Evolutionary conservation across 768 basidiomycete species (phyloP).

Genomic region (Paxillus involutus): DNA sequence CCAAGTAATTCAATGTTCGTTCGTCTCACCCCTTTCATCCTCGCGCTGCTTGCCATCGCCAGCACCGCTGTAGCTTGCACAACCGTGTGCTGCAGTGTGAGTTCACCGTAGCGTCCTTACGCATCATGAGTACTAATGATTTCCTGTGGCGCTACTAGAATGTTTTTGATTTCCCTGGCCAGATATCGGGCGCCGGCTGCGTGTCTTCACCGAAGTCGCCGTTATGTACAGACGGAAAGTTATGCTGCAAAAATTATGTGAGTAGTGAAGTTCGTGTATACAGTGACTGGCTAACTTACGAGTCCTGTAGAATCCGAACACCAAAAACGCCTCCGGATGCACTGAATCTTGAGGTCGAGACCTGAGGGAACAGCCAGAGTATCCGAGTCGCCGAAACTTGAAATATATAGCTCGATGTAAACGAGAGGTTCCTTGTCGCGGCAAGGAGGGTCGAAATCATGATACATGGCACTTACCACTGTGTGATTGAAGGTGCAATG

Average conservation of each 20-base stretch:
- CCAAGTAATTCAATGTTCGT: slow-evolving; percentile 1
- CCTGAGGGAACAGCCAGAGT: too few relatives aligned
- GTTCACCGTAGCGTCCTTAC: neutral
- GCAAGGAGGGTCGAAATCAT: too few relatives aligned
- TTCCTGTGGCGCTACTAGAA: neutral
- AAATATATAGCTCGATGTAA: too few relatives aligned
- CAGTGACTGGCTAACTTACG: neutral
- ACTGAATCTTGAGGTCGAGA: too few relatives aligned
- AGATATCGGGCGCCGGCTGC: too few relatives aligned
- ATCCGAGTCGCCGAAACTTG: too few relatives aligned
- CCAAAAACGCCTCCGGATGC: neutral
- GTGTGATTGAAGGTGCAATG: too few relatives aligned
- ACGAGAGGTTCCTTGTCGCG: too few relatives aligned
- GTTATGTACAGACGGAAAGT: neutral
- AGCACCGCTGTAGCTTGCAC: neutral
- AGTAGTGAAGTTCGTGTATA: neutral
- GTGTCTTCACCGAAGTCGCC: neutral
- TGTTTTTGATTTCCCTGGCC: too few relatives aligned
- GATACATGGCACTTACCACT: too few relatives aligned
- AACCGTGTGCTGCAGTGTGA: slow-evolving; percentile 6
- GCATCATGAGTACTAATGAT: neutral
- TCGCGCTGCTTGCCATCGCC: neutral
- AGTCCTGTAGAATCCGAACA: neutral
- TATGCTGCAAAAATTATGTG: slow-evolving; percentile 3
- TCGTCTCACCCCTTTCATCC: neutral